Base-by-base conservation (phyloP, 495 filamentous ascomycete species). In the Tuber umbilicatum region DNA sequence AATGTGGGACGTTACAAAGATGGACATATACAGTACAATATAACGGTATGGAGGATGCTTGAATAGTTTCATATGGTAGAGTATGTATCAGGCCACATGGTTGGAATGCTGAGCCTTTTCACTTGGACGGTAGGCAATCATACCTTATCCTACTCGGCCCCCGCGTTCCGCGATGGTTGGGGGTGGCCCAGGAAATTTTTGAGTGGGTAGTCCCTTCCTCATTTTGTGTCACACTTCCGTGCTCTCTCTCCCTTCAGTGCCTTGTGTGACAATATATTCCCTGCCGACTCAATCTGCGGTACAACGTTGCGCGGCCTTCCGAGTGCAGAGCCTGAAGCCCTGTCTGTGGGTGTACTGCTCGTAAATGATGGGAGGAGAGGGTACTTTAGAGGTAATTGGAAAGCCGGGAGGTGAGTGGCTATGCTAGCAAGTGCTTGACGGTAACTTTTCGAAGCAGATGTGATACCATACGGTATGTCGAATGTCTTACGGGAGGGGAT, bases 181-280 rank as follows among this genome's bases (percentile, higher is more conserved):
- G 45, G 7, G 19, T 47, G 39, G 39, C 39, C 42, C 10, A 12
- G n/a, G 19, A 47, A 21, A 68, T 69, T 75, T 27, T 41, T 31
- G 73, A 78, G 68, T 69, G 39, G 69, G 17, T 5, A 50, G 37
- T 40, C 39, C 74, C 74, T 60, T 76, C n/a, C 75, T 74, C 39
- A 38, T 78, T 78, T 35, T 78, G 75, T 79, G 77, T 79, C 77
- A 78, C 76, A 78, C 77, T 39, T 69, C 77, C 76, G 76, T 71
- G 43, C 41, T 41, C 47, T 73, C 71, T 42, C 41, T n/a, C n/a
- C n/a, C n/a, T n/a, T n/a, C n/a, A n/a, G n/a, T n/a, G 69, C 39
- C 75, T 60, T 78, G 75, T 78, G 77, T 40, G 17, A 79, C 77
- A 31, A 6, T 2, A 55, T 38, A 50, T 47, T 74, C 67, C 68